Evolutionary conservation across 2,329 filamentous ascomycete species (phyloP).

Genomic region (Xylariales sp.): DNA sequence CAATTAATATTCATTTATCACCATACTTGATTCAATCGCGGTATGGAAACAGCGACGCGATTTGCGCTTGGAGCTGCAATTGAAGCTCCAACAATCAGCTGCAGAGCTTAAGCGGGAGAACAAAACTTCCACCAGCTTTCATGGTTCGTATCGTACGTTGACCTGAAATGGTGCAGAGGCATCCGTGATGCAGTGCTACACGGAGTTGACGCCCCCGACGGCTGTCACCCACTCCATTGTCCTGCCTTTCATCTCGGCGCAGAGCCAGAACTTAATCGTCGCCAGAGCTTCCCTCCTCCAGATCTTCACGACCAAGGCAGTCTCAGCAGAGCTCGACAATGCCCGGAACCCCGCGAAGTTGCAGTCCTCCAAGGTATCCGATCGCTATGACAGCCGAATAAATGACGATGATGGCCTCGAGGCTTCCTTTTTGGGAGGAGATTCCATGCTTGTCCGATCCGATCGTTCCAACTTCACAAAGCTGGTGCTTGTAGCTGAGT

Average conservation of each 20-base stretch:
- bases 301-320: slow-evolving; percentile 72
- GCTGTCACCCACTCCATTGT: slow-evolving; percentile 85
- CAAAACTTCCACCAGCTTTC: no score
- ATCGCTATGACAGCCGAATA: slow-evolving; percentile 46
- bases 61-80: no score
- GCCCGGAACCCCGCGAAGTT: slow-evolving; percentile 30
- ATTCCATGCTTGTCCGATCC: slow-evolving; percentile 56
- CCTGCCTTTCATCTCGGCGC: slow-evolving; percentile 70
- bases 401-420: slow-evolving; percentile 62
- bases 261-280: slow-evolving; percentile 80
- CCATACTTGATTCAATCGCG: no score
- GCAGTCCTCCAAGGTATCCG: slow-evolving; percentile 34
- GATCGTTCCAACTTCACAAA: slow-evolving; percentile 67
- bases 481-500: slow-evolving; percentile 81
- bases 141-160: no score
- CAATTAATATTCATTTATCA: no score
- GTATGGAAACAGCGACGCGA: no score
- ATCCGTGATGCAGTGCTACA: slow-evolving; percentile 86
- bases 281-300: slow-evolving; percentile 91
- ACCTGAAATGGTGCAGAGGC: slow-evolving; percentile 21
- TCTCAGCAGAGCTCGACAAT: slow-evolving; percentile 58
- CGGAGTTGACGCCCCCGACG: slow-evolving; percentile 89
- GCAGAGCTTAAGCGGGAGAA: no score
- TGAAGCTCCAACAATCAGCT: no score
- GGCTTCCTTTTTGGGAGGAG: slow-evolving; percentile 60